Conservation (phyloP, 1,139 yeast species). For the Protomyces inundatus region DNA sequence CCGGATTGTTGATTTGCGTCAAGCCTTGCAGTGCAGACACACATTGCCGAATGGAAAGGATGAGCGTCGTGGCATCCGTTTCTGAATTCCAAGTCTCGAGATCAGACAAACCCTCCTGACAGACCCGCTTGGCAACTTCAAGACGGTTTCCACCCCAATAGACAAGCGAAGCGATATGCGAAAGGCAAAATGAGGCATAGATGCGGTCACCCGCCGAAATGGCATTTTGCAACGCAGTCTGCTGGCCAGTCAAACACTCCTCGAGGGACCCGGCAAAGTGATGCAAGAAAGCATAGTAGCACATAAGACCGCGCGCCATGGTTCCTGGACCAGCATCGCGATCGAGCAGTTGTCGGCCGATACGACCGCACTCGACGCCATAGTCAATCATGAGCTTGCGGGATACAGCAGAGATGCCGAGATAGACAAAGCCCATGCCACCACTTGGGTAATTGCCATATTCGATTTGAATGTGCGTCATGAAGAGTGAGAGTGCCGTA, state of each 20-base stretch:
- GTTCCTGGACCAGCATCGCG: conserved; percentile 7
- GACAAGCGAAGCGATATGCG: conserved; percentile 1
- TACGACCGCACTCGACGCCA: conserved; percentile 23
- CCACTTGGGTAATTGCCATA: conserved; percentile 27
- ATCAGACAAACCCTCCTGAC: conserved; percentile 2
- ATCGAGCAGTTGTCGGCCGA: conserved; percentile 15
- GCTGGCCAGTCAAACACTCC: background rate
- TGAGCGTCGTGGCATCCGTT: conserved; percentile 25
- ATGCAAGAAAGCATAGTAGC: conserved; percentile 22
- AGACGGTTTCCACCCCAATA: conserved; percentile 19
- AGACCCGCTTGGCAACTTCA: background rate
- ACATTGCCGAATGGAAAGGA: conserved; percentile 24
- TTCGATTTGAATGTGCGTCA: conserved; percentile 20
- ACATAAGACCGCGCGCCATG: conserved; percentile 25
- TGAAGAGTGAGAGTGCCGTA: conserved; percentile 11
- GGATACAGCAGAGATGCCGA: conserved; percentile 28
- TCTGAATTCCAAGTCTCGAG: conserved; percentile 8
- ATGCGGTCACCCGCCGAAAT: conserved; percentile 27
- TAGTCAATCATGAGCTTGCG: conserved; percentile 25
- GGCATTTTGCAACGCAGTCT: conserved; percentile 16
- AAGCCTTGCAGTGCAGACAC: conserved; percentile 17
- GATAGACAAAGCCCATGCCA: conserved; percentile 25
- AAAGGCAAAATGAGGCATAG: conserved; percentile 25
- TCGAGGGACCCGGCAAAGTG: conserved; percentile 12
- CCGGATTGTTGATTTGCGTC: conserved; percentile 17